phyloP scores from a whole-genome alignment of 495 filamentous ascomycete genomes.

The Penicillium coffeae region DNA sequence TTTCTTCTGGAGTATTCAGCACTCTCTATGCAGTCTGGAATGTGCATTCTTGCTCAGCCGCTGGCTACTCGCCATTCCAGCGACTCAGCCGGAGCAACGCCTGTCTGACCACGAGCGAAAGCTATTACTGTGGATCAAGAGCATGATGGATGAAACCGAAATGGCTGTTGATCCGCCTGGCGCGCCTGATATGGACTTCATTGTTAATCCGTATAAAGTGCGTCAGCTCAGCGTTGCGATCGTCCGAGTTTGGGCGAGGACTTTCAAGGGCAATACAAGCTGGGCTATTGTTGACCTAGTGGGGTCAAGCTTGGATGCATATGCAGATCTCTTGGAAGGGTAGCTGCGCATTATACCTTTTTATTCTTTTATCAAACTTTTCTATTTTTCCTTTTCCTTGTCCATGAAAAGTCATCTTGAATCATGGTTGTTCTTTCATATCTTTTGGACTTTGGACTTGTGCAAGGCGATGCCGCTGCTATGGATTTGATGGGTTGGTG shows the following conservation, averaged over 20 bases:
- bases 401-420: background rate
- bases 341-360: slow-evolving; percentile 10
- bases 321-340: slow-evolving; percentile 40
- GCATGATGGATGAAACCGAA: slow-evolving; percentile 74
- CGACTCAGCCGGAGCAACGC: slow-evolving; percentile 41
- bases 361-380: background rate
- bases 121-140: slow-evolving; percentile 62
- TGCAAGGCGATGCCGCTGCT: background rate
- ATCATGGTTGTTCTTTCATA: too few species aligned
- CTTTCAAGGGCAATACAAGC: slow-evolving; percentile 53
- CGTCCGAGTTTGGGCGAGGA: slow-evolving; percentile 51
- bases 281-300: slow-evolving; percentile 52
- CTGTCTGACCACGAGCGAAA: slow-evolving; percentile 57
- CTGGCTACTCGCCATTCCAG: slow-evolving; percentile 50
- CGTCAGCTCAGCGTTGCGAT: slow-evolving; percentile 48
- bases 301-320: slow-evolving; percentile 42
- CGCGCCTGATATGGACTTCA: slow-evolving; percentile 41
- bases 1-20: slow-evolving; percentile 55
- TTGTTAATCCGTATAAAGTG: slow-evolving; percentile 43
- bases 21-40: slow-evolving; percentile 52
- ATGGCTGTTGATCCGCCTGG: slow-evolving; percentile 55
- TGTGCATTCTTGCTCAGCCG: slow-evolving; percentile 52
- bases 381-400: background rate
- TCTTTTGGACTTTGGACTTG: background rate
- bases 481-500: slow-evolving; percentile 4